A percentile compares a stretch with the other conserved stretches of the same genome.
Evolutionary conservation across 23 red algal genomes (phyloP).

Genomic region (Gracilaria caudata): DNA sequence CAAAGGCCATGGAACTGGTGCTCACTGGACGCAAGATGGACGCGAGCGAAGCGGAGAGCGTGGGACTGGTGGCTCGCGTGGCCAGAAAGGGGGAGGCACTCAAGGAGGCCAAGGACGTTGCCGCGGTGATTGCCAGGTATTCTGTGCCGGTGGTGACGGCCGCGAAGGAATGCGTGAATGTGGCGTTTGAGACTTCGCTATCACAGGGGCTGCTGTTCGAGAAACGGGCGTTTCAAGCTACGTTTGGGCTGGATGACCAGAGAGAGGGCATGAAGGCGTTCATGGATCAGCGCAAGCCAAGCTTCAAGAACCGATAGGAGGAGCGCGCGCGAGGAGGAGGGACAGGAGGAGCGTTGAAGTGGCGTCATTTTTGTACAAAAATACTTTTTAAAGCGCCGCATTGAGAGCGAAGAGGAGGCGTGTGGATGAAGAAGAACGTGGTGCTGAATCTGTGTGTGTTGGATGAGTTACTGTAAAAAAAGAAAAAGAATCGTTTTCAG

Average conservation of each 20-base stretch:
- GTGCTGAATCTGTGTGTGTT: too few species aligned
- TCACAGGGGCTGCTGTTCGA: slow-evolving; percentile 82
- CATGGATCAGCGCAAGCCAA: slow-evolving; percentile 64
- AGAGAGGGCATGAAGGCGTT: slow-evolving; percentile 99
- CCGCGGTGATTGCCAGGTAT: slow-evolving; percentile 75
- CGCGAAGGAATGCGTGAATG: slow-evolving; percentile 94
- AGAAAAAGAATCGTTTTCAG: too few species aligned
- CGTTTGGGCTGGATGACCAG: slow-evolving; percentile 85
- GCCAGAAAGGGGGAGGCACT: slow-evolving; percentile 70
- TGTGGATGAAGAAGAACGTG: too few species aligned
- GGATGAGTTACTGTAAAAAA: too few species aligned
- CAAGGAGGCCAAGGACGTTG: slow-evolving; percentile 75
- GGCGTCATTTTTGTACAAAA: too few species aligned
- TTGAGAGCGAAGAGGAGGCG: too few species aligned
- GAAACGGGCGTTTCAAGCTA: slow-evolving; percentile 82
- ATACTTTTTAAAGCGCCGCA: too few species aligned
- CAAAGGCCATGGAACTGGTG: slow-evolving; percentile 99
- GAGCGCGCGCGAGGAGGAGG: background rate
- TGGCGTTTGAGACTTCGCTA: slow-evolving; percentile 68
- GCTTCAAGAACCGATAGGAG: slow-evolving; percentile 49
- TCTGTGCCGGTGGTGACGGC: slow-evolving; percentile 76
- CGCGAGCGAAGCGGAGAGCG: slow-evolving; percentile 89
- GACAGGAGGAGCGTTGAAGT: too few species aligned
- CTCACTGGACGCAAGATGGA: slow-evolving; percentile 90
- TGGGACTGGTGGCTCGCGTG: slow-evolving; percentile 88